Conservation (phyloP, 1,284 basidiomycete species). For the Austropuccinia psidii region DNA sequence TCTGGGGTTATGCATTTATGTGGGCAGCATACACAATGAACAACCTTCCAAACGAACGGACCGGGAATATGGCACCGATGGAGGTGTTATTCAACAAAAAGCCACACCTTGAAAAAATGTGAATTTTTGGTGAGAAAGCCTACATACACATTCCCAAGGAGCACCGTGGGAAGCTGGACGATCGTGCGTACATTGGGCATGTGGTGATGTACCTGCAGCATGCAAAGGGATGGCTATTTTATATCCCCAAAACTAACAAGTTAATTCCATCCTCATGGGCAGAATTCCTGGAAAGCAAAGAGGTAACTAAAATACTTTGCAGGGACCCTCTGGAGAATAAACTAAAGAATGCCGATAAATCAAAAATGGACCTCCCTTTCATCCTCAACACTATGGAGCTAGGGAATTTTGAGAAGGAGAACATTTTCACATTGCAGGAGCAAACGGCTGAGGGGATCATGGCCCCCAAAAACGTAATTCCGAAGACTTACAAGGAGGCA, state of each 20-base stretch:
- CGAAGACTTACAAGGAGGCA: background rate
- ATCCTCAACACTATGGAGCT: too few relatives aligned
- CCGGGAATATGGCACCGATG: background rate
- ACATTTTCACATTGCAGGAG: too few relatives aligned
- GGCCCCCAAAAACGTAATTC: too few relatives aligned
- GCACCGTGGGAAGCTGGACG: constrained; percentile 1
- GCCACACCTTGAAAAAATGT: background rate
- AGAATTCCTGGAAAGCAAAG: too few relatives aligned
- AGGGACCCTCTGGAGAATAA: too few relatives aligned
- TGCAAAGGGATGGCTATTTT: constrained; percentile 1
- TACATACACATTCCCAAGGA: constrained; percentile 4
- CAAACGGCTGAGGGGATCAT: too few relatives aligned
- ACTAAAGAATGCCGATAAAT: too few relatives aligned
- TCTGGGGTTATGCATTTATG: constrained; percentile 7
- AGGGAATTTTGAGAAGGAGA: too few relatives aligned
- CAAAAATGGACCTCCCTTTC: too few relatives aligned
- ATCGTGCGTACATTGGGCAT: background rate
- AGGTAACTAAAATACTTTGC: background rate
- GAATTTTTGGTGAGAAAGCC: background rate
- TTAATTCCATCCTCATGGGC: too few relatives aligned
- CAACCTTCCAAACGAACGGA: background rate
- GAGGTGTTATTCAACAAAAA: background rate
- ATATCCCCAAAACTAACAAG: background rate
- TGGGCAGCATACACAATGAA: background rate
- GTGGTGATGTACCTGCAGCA: background rate